These are phyloP conservation scores for Bryum argenteum DNA, from an alignment of 225 moss, liverwort and hornwort species.

Conservation along the genomic window DNA sequence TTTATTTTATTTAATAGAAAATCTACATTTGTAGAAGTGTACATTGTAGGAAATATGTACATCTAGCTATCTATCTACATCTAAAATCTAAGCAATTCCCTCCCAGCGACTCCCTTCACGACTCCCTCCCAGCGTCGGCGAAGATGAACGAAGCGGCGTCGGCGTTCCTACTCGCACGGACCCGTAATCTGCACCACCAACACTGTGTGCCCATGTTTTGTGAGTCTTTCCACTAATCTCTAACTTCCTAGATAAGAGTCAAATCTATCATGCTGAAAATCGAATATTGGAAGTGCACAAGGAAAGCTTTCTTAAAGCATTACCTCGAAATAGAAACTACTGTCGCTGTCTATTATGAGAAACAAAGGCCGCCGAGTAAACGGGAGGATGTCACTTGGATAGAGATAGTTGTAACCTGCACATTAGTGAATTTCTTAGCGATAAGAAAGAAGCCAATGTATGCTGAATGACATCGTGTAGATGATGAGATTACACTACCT, in stretches of 20 bases:
- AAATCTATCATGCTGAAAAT: slow-evolving; percentile 20
- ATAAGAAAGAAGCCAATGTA: slow-evolving; percentile 7
- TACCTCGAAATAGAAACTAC: slow-evolving; percentile 91
- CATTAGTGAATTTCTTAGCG: slow-evolving; percentile 22
- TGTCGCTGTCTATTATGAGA: slow-evolving; percentile 93
- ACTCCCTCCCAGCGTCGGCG: no score
- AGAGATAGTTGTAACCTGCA: slow-evolving; percentile 83
- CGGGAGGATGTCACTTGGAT: slow-evolving; percentile 90
- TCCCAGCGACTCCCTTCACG: no score
- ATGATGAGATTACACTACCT: slow-evolving; percentile 40
- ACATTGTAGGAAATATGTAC: no score
- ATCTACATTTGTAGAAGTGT: no score
- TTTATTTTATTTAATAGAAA: no score
- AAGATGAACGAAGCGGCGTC: no score
- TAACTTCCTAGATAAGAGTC: slow-evolving; percentile 11
- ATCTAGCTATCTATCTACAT: no score
- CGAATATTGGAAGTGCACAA: background rate
- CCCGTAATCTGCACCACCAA: no score
- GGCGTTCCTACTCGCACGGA: no score
- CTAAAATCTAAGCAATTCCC: no score
- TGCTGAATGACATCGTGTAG: slow-evolving; percentile 18
- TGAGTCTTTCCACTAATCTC: no score
- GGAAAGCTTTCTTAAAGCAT: slow-evolving; percentile 17
- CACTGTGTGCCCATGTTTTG: no score
- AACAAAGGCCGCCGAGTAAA: slow-evolving; percentile 96